Conservation (phyloP, 2,329 filamentous ascomycete species). For the Tolypocladium amazonense region DNA sequence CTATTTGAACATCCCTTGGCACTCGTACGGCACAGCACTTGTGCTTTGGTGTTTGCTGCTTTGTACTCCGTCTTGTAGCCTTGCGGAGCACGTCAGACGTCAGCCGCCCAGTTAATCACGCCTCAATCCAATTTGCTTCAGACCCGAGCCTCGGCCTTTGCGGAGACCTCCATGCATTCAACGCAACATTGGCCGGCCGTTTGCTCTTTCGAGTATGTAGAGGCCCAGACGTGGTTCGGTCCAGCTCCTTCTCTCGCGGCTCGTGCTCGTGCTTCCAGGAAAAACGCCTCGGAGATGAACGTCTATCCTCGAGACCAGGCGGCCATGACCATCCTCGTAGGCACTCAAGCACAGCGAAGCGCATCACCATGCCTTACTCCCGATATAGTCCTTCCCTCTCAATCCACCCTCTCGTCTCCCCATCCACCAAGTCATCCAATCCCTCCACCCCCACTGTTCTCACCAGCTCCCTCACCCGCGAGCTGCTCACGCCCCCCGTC, state of each 20-base stretch:
- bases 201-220: no score
- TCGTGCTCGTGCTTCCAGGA: no score
- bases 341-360: not conserved
- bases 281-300: not conserved
- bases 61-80: not conserved
- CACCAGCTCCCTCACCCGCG: constrained; percentile 50
- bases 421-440: constrained; percentile 44
- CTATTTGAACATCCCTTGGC: not conserved
- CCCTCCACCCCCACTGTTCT: constrained; percentile 26
- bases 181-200: not conserved
- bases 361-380: constrained; percentile 11
- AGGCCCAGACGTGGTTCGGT: no score
- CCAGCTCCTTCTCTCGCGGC: no score
- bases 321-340: not conserved
- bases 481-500: constrained; percentile 41
- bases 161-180: not conserved
- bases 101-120: no score
- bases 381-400: constrained; percentile 44
- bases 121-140: not conserved
- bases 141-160: not conserved
- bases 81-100: no score
- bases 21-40: not conserved
- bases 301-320: not conserved
- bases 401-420: constrained; percentile 48
- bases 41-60: not conserved